Base-by-base conservation (phyloP, 2,329 filamentous ascomycete genomes). In the Talaromyces sp. region DNA sequence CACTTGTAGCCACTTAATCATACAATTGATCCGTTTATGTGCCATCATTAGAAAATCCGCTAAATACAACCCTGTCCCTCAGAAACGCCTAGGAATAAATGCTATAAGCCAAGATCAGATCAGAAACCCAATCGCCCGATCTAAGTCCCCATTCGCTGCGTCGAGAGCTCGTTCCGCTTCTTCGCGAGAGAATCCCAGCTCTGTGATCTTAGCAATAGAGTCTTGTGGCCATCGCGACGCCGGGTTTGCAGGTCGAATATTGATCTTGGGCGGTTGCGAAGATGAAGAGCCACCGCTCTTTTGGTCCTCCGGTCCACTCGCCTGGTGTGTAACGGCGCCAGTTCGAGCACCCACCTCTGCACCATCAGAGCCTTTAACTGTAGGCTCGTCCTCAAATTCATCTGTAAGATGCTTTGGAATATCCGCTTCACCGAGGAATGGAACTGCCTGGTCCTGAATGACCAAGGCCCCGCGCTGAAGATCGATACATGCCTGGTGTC, bases 401-500 rank as follows among this genome's bases (percentile, higher is more conserved):
- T 92, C 89, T 32, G 82, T 74, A 39, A 85, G 80, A 42, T 87
- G 84, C 71, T 88, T 95, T n/a, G 94, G 94, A 47, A 97, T 96
- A 60, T 99, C 93, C 2, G 89, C 88, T 74, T 97, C 94, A 42
- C 90, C 89, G 11, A 99, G 78, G 73, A 99, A 99, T 0, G 89
- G 85, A 5, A 99, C 89, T 62, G 94, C 89, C 61, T 91, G 86
- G 51, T 88, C 90, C 65, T 94, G 89, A 62, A 99, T 96, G 57
- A 95, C 83, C 16, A 99, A 83, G 58, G 87, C 89, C 66, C 94
- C 91, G 66, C 87, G 88, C 58, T 86, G 83, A 11, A 99, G 82
- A 70, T 99, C 94, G 66, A 99, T 93, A 64, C 83, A 89, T 32
- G 93, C 94, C 74, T 96, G 93, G 74, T 97, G 92, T 35, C 94